Conservation (phyloP, 495 filamentous ascomycete species). For the Aspergillus indologenus region DNA sequence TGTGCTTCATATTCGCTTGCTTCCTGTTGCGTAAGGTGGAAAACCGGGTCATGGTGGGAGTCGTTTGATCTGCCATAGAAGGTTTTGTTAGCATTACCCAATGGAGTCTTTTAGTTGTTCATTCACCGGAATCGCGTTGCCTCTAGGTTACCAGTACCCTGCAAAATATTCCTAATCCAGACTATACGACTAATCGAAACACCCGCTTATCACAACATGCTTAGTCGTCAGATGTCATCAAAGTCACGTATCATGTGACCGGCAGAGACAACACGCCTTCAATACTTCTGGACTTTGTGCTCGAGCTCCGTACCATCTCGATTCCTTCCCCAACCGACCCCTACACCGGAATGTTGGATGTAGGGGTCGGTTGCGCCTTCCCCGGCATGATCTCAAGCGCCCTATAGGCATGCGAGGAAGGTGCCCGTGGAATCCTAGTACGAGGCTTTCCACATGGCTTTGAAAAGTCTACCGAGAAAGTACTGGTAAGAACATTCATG, state of each 20-base stretch:
- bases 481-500: not conserved
- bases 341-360: not conserved
- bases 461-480: not conserved
- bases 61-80: conserved; percentile 22
- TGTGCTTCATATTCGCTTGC: conserved; percentile 27
- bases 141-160: not conserved
- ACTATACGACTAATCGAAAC: not conserved
- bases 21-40: conserved; percentile 10
- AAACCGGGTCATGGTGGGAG: conserved; percentile 16
- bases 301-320: not conserved
- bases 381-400: not conserved
- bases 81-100: conserved; percentile 22
- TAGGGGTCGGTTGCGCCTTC: not conserved
- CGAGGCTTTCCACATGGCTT: not conserved
- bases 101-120: conserved; percentile 13
- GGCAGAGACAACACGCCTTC: not conserved
- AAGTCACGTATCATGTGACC: not conserved
- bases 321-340: not conserved
- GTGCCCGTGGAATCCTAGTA: too few species aligned
- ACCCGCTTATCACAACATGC: not conserved
- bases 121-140: not conserved
- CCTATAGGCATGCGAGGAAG: too few species aligned
- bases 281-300: not conserved
- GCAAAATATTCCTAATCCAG: not conserved
- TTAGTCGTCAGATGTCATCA: not conserved